These are phyloP conservation scores for Xylariaceae sp. DNA, from an alignment of 2,329 filamentous ascomycete genomes.

Conservation along the genomic window DNA sequence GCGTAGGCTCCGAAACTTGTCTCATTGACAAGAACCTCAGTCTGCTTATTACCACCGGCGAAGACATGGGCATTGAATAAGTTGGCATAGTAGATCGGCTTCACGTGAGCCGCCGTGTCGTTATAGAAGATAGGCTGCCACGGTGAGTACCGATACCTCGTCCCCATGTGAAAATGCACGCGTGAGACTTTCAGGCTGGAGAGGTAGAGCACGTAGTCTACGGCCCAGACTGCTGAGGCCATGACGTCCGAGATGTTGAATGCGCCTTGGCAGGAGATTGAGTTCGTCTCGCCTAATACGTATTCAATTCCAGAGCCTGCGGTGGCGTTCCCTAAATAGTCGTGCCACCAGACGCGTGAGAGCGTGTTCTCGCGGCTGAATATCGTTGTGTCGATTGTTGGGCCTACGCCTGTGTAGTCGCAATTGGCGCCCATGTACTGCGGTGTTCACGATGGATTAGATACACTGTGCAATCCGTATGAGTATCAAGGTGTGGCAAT, in stretches of 20 bases:
- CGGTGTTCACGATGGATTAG: neutral
- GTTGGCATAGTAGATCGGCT: conserved; percentile 7
- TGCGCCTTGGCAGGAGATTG: conserved; percentile 4
- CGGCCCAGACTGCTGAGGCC: conserved; percentile 7
- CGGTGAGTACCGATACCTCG: conserved; percentile 5
- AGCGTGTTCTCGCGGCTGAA: conserved; percentile 6
- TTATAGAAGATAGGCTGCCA: conserved; percentile 8
- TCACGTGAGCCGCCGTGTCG: conserved; percentile 4
- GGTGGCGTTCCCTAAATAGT: conserved; percentile 6
- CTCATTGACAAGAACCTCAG: conserved; percentile 7
- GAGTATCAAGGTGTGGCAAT: neutral
- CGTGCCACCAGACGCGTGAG: conserved; percentile 4
- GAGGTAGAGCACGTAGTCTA: conserved; percentile 6
- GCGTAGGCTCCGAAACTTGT: conserved; percentile 7
- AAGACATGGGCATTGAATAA: conserved; percentile 3
- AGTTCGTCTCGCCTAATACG: conserved; percentile 7
- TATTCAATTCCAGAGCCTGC: conserved; percentile 1
- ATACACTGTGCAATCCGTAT: neutral
- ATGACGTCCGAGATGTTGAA: conserved; percentile 10
- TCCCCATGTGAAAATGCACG: conserved; percentile 9
- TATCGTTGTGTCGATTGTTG: conserved; percentile 4
- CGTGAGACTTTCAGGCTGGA: conserved; percentile 4
- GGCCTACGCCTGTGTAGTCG: conserved; percentile 3
- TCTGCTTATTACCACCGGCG: conserved; percentile 7
- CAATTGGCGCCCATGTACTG: conserved; percentile 10